Base-by-base conservation (phyloP, 176 grass and related monocot genomes). In the Zea luxurians region DNA sequence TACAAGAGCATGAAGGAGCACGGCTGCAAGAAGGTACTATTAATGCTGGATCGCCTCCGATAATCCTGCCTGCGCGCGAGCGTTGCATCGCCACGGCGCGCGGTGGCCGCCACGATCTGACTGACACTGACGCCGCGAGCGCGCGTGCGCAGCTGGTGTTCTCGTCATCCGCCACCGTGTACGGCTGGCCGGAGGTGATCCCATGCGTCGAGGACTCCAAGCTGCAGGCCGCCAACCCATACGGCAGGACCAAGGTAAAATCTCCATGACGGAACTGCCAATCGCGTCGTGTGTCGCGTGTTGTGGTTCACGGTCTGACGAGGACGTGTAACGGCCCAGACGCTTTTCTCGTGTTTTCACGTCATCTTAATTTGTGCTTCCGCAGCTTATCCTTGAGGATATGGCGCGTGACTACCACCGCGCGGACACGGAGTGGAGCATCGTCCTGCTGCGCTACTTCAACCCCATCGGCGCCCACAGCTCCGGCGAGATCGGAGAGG, bases 381-480 rank as follows among this genome's bases (percentile, higher is more conserved):
- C 34, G 60, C 68, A 98, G 91, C 91, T 98, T 72, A 83, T 81
- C 79, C 91, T 98, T 37, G 95, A 98, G 90, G 92, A 98, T 38
- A 85, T 94, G 59, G 85, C 90, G 82, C 85, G 85, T 15, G 91
- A 98, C 74, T 87, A 92, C 77, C 87, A 90, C 47, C 78, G 21
- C 43, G 76, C 91, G 8, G 88, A 94, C 75, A 85, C 88, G 64
- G 89, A 81, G 16, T 87, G 85, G 87, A 83, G 81, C 77, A 94
- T 92, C 61, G 90, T 94, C 78, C 76, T 92, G 37, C 64, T 94
- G 61, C 83, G 96, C 47, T 98, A 98, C 81, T 98, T 94, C 87
- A 98, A 98, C 74, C 96, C 92, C 61, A 91, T 98, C 41, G 96
- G 96, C 54, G 92, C 92, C 0, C 92, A 98, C 83, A 79, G 84